Percentiles rank a stretch among this genome's conserved stretches.
phyloP scores from a whole-genome alignment of 1,139 yeast species.

The Casaregolazyma lundiana region DNA sequence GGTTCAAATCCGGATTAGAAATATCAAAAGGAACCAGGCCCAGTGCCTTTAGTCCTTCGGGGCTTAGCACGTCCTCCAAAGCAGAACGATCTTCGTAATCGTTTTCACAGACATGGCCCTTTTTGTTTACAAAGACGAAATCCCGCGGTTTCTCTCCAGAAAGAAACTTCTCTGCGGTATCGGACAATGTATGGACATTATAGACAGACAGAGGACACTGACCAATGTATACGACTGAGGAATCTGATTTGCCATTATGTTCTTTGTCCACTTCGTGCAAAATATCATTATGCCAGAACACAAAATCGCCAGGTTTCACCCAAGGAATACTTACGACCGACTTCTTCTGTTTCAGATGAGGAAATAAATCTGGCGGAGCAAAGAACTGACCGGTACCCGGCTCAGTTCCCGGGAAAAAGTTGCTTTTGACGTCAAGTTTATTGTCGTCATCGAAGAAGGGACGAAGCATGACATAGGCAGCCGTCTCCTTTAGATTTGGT shows the following conservation, averaged over 20 bases:
- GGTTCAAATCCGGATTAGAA: constrained; percentile 1
- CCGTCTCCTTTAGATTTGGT: constrained; percentile 35
- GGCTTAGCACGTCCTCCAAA: constrained; percentile 8
- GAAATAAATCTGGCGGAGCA: constrained; percentile 12
- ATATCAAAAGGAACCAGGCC: constrained; percentile 8
- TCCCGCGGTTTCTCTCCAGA: constrained; percentile 11
- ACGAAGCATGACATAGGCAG: constrained; percentile 42
- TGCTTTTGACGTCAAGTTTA: background rate
- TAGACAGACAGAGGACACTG: constrained; percentile 8
- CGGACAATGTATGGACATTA: constrained; percentile 7
- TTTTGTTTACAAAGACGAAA: constrained; percentile 2
- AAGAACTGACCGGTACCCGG: constrained; percentile 10
- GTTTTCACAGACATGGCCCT: constrained; percentile 8
- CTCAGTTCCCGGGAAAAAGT: constrained; percentile 9
- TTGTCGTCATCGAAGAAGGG: constrained; percentile 37
- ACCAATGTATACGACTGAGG: constrained; percentile 38
- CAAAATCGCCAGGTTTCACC: constrained; percentile 37
- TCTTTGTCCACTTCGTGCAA: constrained; percentile 45
- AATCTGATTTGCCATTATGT: constrained; percentile 39
- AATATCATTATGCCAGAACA: constrained; percentile 48
- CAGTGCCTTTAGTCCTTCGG: constrained; percentile 2
- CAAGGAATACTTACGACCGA: constrained; percentile 27
- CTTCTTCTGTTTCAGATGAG: constrained; percentile 24
- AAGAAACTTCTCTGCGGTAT: constrained; percentile 7
- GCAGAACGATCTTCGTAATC: constrained; percentile 5